phyloP scores from a whole-genome alignment of 2,329 filamentous ascomycete species.

The Hypocrella siamensis region DNA sequence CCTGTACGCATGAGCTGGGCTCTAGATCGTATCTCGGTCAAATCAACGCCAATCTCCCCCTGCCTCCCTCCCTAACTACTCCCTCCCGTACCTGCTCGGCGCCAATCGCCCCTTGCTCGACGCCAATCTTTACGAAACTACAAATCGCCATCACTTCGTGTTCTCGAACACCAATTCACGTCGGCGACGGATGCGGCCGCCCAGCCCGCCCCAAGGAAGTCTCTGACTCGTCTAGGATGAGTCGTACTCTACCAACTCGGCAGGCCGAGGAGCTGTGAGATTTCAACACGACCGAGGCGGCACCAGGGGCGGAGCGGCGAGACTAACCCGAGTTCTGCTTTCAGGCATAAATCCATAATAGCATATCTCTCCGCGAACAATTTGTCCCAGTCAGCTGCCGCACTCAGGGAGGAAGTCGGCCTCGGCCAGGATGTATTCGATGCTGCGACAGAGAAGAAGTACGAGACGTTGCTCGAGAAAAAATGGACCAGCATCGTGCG shows the following conservation, averaged over 20 bases:
- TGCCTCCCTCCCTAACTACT: no score
- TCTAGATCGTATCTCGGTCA: no score
- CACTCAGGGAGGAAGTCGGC: slow-evolving; percentile 62
- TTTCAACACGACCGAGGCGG: slow-evolving; percentile 2
- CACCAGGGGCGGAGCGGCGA: slow-evolving; percentile 1
- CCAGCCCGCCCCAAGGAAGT: slow-evolving; percentile 1
- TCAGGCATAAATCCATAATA: slow-evolving; percentile 82
- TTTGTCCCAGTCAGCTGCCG: slow-evolving; percentile 51
- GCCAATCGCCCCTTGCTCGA: no score
- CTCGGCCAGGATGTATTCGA: slow-evolving; percentile 60
- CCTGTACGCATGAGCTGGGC: no score
- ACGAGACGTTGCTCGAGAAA: slow-evolving; percentile 87
- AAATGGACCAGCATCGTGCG: slow-evolving; percentile 96
- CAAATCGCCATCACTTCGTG: not conserved
- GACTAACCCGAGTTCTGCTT: not conserved
- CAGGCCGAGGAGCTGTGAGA: slow-evolving; percentile 83
- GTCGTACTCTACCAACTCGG: slow-evolving; percentile 57
- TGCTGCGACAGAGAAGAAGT: slow-evolving; percentile 74
- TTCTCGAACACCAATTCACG: not conserved
- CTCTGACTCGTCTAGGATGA: slow-evolving; percentile 32
- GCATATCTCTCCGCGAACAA: slow-evolving; percentile 69
- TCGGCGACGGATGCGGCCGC: slow-evolving; percentile 1
- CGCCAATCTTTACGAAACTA: not conserved
- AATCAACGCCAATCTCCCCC: no score
- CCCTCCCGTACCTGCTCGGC: no score